These are phyloP conservation scores for Linnemannia schmuckeri DNA, from an alignment of 192 early-diverging fungal genomes.

Conservation along the genomic window DNA sequence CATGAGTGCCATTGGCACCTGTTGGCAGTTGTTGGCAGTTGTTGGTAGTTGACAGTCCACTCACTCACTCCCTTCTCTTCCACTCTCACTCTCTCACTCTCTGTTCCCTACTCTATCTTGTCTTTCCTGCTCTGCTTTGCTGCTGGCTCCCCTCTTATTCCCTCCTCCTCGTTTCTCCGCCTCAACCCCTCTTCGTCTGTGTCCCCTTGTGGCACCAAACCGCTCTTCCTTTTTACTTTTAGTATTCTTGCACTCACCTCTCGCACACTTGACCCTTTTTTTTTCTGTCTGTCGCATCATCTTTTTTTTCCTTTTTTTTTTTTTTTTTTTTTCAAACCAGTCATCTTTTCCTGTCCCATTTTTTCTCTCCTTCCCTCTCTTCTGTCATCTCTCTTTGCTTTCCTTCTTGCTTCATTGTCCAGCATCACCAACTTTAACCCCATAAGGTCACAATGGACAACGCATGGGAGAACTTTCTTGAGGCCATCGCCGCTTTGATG, in stretches of 20 bases:
- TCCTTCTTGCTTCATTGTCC: not conserved
- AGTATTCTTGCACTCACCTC: not conserved
- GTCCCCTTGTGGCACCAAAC: not conserved
- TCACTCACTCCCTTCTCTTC: not conserved
- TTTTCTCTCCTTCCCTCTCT: not conserved
- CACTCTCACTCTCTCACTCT: not conserved
- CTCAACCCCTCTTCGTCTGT: not conserved
- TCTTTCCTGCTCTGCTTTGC: too few relatives aligned
- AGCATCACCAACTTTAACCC: too few relatives aligned
- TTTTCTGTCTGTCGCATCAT: not conserved
- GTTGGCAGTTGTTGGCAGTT: not conserved
- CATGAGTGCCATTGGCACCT: not conserved
- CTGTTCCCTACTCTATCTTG: not conserved
- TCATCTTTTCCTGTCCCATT: not conserved
- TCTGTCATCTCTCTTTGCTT: not conserved
- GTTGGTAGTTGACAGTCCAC: not conserved
- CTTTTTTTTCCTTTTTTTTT: not conserved
- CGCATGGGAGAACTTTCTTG: conserved; percentile 72
- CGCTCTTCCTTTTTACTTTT: not conserved
- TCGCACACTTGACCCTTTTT: not conserved
- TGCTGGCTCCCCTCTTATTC: not conserved
- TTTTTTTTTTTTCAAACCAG: not conserved
- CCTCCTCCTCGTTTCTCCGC: not conserved
- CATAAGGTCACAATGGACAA: conserved; percentile 31
- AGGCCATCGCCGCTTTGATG: conserved; percentile 71